Evolutionary conservation across 768 basidiomycete species (phyloP), one percentile per base, ranked within the genome.

Genomic region (Flagelloscypha sp.): DNA sequence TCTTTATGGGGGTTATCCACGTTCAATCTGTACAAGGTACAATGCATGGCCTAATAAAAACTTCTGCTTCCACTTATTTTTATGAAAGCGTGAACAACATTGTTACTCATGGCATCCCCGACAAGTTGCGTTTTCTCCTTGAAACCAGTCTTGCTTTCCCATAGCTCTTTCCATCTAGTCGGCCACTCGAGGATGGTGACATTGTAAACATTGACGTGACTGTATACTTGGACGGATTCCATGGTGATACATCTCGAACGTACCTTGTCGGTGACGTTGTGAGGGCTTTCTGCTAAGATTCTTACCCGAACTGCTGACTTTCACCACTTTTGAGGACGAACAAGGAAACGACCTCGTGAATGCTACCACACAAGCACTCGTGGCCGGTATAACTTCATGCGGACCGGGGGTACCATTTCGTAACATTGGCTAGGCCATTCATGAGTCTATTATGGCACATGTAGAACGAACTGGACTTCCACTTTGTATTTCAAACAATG

Each of bases 31-130:
- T 51, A 88, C 85, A 9, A 74, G 69, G 69, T 68, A 30, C 18
- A 33, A 30, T 12, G 1, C 19, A 17, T 23, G 24, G 40, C n/a
- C n/a, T n/a, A n/a, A n/a, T n/a, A n/a, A n/a, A n/a, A n/a, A n/a
- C n/a, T n/a, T n/a, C n/a, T n/a, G n/a, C n/a, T n/a, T n/a, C n/a
- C n/a, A n/a, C n/a, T n/a, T n/a, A n/a, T n/a, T n/a, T n/a, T n/a
- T n/a, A n/a, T n/a, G n/a, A n/a, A n/a, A 90, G 89, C 43, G 66
- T 93, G 36, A 95, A 95, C 50, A 94, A 94, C 45, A 61, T 94
- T 22, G 68, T 90, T 30, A 72, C 70, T 7, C 89, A 95, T 51
- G 92, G 90, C 1, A 90, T 95, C 38, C 92, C 92, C 19, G 88
- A 94, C 61, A 73, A 85, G 88, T 90, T 27, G n/a, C 27, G 21